Conservation (phyloP, 352 stramenopile genomes). For the Phytophthora pinifolia region DNA sequence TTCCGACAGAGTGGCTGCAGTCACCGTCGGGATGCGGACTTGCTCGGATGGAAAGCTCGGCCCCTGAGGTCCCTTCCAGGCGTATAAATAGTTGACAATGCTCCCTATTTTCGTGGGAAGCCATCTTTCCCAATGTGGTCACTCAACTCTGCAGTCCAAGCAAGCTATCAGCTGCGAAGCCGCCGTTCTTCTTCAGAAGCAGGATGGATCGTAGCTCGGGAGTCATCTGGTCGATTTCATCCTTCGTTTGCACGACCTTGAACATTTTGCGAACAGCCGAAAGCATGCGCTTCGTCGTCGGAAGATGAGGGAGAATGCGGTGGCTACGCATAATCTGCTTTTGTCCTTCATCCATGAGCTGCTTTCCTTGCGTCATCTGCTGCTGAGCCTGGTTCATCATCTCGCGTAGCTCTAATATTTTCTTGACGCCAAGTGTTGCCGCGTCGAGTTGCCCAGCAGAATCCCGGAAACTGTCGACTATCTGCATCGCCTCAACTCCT, state of each 20-base stretch:
- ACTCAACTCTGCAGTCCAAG: conserved; percentile 1
- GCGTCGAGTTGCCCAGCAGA: conserved; percentile 52
- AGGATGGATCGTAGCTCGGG: conserved; percentile 46
- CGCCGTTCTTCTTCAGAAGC: conserved; percentile 29
- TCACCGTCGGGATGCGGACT: conserved; percentile 12
- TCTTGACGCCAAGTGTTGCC: conserved; percentile 54
- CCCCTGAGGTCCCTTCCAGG: conserved; percentile 1
- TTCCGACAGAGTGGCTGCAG: conserved; percentile 9
- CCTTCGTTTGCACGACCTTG: conserved; percentile 66
- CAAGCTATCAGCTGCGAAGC: conserved; percentile 2
- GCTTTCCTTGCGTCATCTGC: conserved; percentile 35
- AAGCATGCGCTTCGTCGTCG: conserved; percentile 60
- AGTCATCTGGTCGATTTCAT: conserved; percentile 71
- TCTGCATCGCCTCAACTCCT: conserved; percentile 33
- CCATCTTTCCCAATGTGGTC: no score
- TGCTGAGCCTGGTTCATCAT: conserved; percentile 50
- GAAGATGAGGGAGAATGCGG: conserved; percentile 53
- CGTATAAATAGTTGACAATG: conserved; percentile 27
- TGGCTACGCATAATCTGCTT: conserved; percentile 40
- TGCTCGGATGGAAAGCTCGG: neutral
- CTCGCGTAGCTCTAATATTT: conserved; percentile 51
- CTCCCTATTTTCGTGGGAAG: conserved; percentile 37
- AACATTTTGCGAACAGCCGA: conserved; percentile 52
- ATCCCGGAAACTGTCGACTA: conserved; percentile 51
- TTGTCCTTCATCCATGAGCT: conserved; percentile 43